Evolutionary conservation across 305 asterid species (phyloP).

Genomic region (Rubia tinctorum): DNA sequence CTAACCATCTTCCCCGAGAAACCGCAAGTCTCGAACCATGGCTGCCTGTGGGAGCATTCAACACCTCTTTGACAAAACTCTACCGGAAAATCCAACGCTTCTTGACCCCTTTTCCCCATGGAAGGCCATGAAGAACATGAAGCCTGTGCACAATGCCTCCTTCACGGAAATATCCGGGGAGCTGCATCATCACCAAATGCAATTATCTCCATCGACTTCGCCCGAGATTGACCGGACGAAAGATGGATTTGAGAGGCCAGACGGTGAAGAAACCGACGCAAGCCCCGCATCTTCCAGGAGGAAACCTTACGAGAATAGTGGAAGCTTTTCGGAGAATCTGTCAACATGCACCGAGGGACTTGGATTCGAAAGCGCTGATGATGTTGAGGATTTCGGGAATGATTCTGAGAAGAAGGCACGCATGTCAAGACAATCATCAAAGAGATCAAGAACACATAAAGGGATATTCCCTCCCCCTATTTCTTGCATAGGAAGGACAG

Average conservation of each 20-base stretch:
- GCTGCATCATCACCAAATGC: constrained; percentile 43
- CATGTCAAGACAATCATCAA: constrained; percentile 18
- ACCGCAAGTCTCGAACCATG: constrained; percentile 26
- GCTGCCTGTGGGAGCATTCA: constrained; percentile 67
- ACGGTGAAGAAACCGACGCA: constrained; percentile 12
- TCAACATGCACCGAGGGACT: constrained; percentile 85
- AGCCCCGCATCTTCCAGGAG: constrained; percentile 20
- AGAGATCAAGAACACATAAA: constrained; percentile 34
- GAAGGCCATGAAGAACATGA: constrained; percentile 51
- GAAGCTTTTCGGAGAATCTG: constrained; percentile 54
- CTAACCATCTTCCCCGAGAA: not conserved
- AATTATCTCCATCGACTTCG: constrained; percentile 20
- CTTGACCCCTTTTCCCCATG: constrained; percentile 75
- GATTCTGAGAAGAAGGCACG: constrained; percentile 21
- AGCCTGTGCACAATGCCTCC: constrained; percentile 37
- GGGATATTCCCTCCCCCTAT: constrained; percentile 79
- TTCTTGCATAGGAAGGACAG: constrained; percentile 67
- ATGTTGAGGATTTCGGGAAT: constrained; percentile 49
- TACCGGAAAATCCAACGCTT: constrained; percentile 50
- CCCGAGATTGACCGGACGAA: constrained; percentile 13
- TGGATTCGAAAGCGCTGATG: constrained; percentile 86
- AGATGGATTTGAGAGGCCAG: constrained; percentile 9
- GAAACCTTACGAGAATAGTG: constrained; percentile 37
- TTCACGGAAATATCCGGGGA: constrained; percentile 61
- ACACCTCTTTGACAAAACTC: constrained; percentile 52